These are phyloP conservation scores for Naganishia vishniacii DNA, from an alignment of 768 basidiomycete genomes.

Conservation along the genomic window DNA sequence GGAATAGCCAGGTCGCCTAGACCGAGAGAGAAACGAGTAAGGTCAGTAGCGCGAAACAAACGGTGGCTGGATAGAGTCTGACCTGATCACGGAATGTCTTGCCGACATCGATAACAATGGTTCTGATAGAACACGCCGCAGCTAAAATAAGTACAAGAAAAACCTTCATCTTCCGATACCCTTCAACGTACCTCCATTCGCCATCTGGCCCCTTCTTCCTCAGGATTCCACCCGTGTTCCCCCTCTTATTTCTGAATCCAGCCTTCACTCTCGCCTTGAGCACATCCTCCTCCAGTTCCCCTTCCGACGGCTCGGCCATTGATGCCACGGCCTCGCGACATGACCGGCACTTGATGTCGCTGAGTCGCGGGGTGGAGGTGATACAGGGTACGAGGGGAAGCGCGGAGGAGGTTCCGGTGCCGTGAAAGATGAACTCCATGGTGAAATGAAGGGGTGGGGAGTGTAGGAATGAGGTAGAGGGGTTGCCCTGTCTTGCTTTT, in stretches of 20 bases:
- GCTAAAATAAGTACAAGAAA: too few relatives aligned
- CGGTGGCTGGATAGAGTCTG: background rate
- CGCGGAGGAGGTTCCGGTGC: slow-evolving; percentile 73
- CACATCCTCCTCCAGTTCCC: background rate
- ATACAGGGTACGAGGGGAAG: slow-evolving; percentile 64
- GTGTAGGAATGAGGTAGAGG: too few relatives aligned
- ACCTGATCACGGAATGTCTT: slow-evolving; percentile 60
- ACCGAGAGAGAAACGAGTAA: background rate
- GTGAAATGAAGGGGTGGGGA: slow-evolving; percentile 15
- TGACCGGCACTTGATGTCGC: slow-evolving; percentile 41
- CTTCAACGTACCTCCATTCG: slow-evolving; percentile 44
- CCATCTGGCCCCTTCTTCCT: slow-evolving; percentile 55
- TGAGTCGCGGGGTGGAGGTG: slow-evolving; percentile 54
- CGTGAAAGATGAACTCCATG: slow-evolving; percentile 69
- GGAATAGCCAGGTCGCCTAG: slow-evolving; percentile 52
- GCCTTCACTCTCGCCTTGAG: slow-evolving; percentile 49
- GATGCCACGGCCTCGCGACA: slow-evolving; percentile 55
- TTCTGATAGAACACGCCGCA: too few relatives aligned
- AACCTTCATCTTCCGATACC: too few relatives aligned
- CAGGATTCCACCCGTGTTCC: slow-evolving; percentile 73
- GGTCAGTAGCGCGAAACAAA: background rate
- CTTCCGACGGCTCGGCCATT: background rate
- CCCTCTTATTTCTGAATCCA: slow-evolving; percentile 74
- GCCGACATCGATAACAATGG: slow-evolving; percentile 75
- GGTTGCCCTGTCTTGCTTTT: too few relatives aligned